Base-by-base conservation (phyloP, 2,329 filamentous ascomycete genomes). In the Geosmithia putterillii region DNA sequence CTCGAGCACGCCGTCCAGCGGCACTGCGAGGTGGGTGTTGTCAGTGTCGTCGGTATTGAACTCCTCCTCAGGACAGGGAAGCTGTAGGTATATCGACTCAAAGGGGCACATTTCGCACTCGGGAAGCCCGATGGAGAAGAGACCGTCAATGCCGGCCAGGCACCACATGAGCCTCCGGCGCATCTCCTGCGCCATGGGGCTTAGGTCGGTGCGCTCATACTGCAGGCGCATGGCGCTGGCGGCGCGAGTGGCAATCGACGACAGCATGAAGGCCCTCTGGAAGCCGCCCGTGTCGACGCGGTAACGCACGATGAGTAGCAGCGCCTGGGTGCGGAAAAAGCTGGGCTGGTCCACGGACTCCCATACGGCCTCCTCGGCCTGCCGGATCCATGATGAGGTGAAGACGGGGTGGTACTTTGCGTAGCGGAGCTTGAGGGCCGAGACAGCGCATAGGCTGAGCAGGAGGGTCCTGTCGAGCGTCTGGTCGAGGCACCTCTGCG, bases 401-500 rank as follows among this genome's bases (percentile, higher is more conserved):
- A 32, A 32, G 5, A 32, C 10, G 28, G 28, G 28, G 28, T 32
- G 15, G 65, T 68, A 39, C 49, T 51, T 7, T 43, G 48, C 5
- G 17, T 69, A 65, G 9, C 57, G 57, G 39, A 63, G 64, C 4
- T 62, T 46, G 4, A 47, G 39, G 23, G 52, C 48, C 2, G 51
- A 47, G 60, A 2, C 59, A 57, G 3, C 67, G 65, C 42, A 71
- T 62, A 65, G 14, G 66, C 58, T 4, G 67, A 57, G 10, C 18
- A 46, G 20, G 3, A 73, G 56, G 1, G 67, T 57, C 7, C 64
- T 61, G 49, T 72, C 67, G 47, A 72, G 62, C 40, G 64, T 63
- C 10, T 66, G 67, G 3, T 66, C 63, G 44, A 69, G 64, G 51
- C 70, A 71, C 1, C 67, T 58, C 47, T 71, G 66, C 62, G 70